phyloP scores from a whole-genome alignment of 495 filamentous ascomycete genomes.

The Trichoderma gamsii region DNA sequence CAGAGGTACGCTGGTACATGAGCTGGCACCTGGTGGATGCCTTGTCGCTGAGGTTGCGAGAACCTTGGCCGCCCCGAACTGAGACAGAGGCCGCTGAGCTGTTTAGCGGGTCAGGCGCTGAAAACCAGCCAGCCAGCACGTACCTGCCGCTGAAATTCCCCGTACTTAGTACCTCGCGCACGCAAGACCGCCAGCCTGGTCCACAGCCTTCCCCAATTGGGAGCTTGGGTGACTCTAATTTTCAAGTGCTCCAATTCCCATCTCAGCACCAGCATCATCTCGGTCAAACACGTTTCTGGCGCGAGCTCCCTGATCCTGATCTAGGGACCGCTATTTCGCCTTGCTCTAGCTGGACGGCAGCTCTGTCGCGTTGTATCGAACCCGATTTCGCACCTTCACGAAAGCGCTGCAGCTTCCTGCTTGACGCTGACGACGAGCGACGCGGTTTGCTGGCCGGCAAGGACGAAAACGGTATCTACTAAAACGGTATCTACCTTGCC shows the following conservation, averaged over 20 bases:
- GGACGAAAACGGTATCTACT: not conserved
- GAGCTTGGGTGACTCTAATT: slow-evolving; percentile 7
- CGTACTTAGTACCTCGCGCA: not conserved
- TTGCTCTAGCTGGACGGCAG: not conserved
- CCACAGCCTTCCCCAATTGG: slow-evolving; percentile 4
- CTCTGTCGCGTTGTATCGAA: not conserved
- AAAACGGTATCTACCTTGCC: not conserved
- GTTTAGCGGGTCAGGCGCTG: not conserved
- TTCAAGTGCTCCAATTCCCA: not conserved
- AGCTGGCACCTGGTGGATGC: too few species aligned
- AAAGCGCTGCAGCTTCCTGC: not conserved
- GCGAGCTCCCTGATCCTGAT: not conserved
- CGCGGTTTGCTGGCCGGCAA: not conserved
- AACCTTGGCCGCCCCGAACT: not conserved
- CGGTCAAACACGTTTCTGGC: not conserved
- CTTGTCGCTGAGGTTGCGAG: too few species aligned
- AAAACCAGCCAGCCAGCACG: not conserved
- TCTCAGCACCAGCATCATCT: not conserved
- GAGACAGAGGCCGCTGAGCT: not conserved
- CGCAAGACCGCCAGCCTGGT: not conserved
- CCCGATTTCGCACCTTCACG: not conserved
- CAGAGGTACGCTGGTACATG: not conserved
- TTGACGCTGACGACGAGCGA: not conserved
- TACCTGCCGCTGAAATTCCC: not conserved
- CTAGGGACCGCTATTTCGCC: not conserved